Evolutionary conservation across 2,329 filamentous ascomycete genomes (phyloP).

Genomic region (Phoma herbarum): DNA sequence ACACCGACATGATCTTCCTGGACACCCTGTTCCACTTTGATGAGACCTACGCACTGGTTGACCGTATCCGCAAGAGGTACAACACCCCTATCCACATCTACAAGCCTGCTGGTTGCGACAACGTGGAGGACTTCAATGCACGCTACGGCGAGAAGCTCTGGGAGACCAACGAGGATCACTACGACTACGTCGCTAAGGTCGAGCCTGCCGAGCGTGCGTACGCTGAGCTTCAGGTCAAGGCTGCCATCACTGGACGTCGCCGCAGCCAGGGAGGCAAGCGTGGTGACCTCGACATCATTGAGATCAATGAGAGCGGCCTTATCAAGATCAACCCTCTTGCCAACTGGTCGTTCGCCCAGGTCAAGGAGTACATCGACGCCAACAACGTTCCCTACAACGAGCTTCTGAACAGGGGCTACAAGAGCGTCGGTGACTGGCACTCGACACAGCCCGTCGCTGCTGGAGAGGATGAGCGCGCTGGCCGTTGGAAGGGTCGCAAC

Average conservation of each 20-base stretch:
- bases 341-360: slow-evolving; percentile 91
- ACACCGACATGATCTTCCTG: slow-evolving; percentile 62
- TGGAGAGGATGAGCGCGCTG: slow-evolving; percentile 93
- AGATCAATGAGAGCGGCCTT: slow-evolving; percentile 88
- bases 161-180: slow-evolving; percentile 85
- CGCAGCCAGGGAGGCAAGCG: slow-evolving; percentile 93
- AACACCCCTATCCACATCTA: slow-evolving; percentile 85
- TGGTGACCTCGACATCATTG: slow-evolving; percentile 87
- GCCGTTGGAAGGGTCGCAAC: slow-evolving; percentile 92
- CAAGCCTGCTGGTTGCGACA: slow-evolving; percentile 81
- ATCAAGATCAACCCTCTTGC: slow-evolving; percentile 98
- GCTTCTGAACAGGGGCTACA: slow-evolving; percentile 92
- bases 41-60: slow-evolving; percentile 61
- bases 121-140: slow-evolving; percentile 77
- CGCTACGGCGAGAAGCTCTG: slow-evolving; percentile 85
- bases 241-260: slow-evolving; percentile 90
- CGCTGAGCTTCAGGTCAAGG: slow-evolving; percentile 83
- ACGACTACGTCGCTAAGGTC: slow-evolving; percentile 97
- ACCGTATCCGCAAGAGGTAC: slow-evolving; percentile 78
- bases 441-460: slow-evolving; percentile 88
- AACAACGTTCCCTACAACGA: slow-evolving; percentile 93
- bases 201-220: slow-evolving; percentile 95
- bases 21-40: slow-evolving; percentile 64
- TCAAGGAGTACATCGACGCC: slow-evolving; percentile 84
- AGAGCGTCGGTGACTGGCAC: slow-evolving; percentile 98